Evolutionary conservation across 257 asterid genomes (phyloP), one percentile per base, ranked within the genome.

Genomic region (Nicotiana otophora): DNA sequence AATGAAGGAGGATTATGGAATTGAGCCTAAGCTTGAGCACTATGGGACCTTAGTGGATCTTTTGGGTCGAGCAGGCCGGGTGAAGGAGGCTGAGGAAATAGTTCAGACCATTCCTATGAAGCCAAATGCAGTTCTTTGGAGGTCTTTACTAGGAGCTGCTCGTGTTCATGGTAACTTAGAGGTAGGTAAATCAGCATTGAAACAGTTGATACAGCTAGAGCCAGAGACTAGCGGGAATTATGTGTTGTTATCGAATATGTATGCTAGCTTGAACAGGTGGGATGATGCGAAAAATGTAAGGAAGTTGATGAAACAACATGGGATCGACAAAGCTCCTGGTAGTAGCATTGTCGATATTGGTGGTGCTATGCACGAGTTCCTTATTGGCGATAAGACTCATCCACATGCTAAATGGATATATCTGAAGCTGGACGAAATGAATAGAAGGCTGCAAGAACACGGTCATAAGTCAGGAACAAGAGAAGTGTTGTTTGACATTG

Each of bases 91-190:
- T 1, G 83, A 86, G 82, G 88, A 69, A 78, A 28, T 91, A 6
- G 83, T 90, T 75, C 82, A 61, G 46, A 57, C 83, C 26, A 90
- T 91, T 91, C 93, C 94, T 1, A 77, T 89, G 87, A 82, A 78
- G 81, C 86, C 92, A 4, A 86, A 86, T 81, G 82, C 86, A 70
- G 91, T 85, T 15, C 86, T 91, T 39, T 90, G 87, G 88, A 95
- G 93, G 20, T 89, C 97, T 10, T 78, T 92, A 53, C 65, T 91
- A 9, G 86, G 92, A 60, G 93, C 92, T 39, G 91, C 95, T 57
- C 85, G 87, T 55, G 66, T 84, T 16, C 97, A 91, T 48, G 81
- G 86, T 8, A 85, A 91, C 34, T 84, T 87, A 1, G 92, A 90
- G 72, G 64, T 90, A 67, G 93, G 89, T 0, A 89, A 92, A 84